A percentile compares a stretch with the other conserved stretches of the same genome.
Evolutionary conservation across 2,329 filamentous ascomycete genomes (phyloP).

Genomic region (Apiospora pterosperma): DNA sequence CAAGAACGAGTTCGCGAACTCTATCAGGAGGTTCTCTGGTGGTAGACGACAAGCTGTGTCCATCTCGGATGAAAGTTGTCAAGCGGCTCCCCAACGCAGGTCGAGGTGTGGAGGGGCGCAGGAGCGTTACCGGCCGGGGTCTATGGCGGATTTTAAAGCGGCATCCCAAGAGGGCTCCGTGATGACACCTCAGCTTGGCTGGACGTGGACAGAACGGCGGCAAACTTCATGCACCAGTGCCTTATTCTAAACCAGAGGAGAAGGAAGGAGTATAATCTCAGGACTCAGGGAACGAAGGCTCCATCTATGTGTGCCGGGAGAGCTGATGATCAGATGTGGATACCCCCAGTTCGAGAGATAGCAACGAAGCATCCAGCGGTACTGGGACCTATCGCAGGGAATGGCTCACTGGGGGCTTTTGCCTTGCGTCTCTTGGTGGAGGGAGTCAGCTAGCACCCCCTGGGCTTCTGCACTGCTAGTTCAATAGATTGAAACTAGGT

Average conservation of each 20-base stretch:
- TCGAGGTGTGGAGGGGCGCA: slow-evolving; percentile 25
- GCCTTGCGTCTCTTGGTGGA: neutral
- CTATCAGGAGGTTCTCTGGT: neutral
- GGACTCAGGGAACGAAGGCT: neutral
- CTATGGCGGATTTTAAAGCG: slow-evolving; percentile 16
- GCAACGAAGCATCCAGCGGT: neutral
- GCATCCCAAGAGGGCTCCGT: slow-evolving; percentile 16
- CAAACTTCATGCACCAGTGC: neutral
- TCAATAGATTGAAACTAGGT: neutral
- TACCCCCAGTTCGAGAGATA: neutral
- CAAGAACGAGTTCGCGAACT: neutral
- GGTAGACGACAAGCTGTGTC: neutral
- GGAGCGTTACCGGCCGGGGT: slow-evolving; percentile 20
- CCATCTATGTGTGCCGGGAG: neutral
- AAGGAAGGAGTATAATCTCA: neutral
- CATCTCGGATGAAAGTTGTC: slow-evolving; percentile 6
- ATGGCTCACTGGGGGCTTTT: neutral
- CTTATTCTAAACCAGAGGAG: neutral
- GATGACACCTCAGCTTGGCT: neutral
- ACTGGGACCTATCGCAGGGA: neutral
- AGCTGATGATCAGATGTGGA: neutral
- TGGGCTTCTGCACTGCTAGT: neutral
- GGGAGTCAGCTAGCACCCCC: neutral
- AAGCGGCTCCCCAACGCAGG: slow-evolving; percentile 4
- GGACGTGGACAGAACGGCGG: neutral